phyloP scores from a whole-genome alignment of 441 rosid species.

The Oxalis stricta region DNA sequence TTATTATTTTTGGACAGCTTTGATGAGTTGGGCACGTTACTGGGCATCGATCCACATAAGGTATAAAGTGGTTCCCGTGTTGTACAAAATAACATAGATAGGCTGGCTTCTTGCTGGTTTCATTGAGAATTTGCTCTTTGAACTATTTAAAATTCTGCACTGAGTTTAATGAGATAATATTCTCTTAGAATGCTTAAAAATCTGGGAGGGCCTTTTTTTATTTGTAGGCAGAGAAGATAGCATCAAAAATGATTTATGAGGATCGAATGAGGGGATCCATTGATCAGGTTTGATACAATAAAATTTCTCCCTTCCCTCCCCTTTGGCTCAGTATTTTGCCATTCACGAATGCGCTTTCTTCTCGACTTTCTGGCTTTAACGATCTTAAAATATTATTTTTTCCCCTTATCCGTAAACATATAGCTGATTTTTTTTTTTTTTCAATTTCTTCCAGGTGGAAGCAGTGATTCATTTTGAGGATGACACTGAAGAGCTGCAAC shows the following conservation, averaged over 20 bases:
- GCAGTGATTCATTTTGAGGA: slow-evolving; percentile 97
- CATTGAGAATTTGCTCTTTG: neutral
- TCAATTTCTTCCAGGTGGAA: slow-evolving; percentile 65
- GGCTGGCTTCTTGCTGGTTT: too few relatives aligned
- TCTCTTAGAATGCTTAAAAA: neutral
- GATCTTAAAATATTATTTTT: neutral
- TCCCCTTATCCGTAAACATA: neutral
- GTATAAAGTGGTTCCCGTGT: slow-evolving; percentile 13
- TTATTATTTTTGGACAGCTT: slow-evolving; percentile 32
- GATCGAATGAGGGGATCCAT: slow-evolving; percentile 99
- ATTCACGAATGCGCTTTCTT: too few relatives aligned
- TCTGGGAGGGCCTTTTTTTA: slow-evolving; percentile 3
- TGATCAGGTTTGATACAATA: slow-evolving; percentile 60
- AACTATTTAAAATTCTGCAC: too few relatives aligned
- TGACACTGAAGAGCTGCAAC: slow-evolving; percentile 88
- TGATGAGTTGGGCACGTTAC: slow-evolving; percentile 90
- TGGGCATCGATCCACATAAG: slow-evolving; percentile 91
- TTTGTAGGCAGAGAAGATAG: slow-evolving; percentile 93
- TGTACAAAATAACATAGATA: neutral
- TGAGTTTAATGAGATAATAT: neutral
- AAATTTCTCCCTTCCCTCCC: neutral
- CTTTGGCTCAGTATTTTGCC: too few relatives aligned
- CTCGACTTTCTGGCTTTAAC: neutral
- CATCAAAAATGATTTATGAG: slow-evolving; percentile 90
- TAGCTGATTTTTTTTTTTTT: neutral